phyloP scores from a whole-genome alignment of 208 protist species.

The Leptomonas pyrrhocoris region DNA sequence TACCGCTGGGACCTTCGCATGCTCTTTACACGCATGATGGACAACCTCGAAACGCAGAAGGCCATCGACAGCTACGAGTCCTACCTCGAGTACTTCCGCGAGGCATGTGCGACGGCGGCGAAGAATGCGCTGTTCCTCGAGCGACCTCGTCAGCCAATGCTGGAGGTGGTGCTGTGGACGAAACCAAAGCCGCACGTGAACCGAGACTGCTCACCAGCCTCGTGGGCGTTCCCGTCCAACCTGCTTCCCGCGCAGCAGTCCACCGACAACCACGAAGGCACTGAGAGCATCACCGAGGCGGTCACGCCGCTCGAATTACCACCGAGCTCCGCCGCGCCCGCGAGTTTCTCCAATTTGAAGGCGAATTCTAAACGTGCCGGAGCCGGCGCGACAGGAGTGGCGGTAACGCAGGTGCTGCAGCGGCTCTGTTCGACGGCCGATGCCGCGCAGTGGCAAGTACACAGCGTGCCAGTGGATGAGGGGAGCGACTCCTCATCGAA shows the following conservation, averaged over 20 bases:
- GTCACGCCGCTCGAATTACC: not conserved
- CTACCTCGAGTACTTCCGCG: conserved; percentile 51
- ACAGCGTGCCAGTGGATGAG: conserved; percentile 7
- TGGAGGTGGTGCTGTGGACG: conserved; percentile 33
- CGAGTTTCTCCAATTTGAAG: not conserved
- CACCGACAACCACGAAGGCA: conserved; percentile 12
- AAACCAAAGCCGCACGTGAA: not conserved
- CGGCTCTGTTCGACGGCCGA: conserved; percentile 9
- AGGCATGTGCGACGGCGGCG: conserved; percentile 46
- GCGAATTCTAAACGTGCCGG: not conserved
- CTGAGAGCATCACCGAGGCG: not conserved
- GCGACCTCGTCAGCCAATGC: conserved; percentile 39
- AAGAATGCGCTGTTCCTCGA: conserved; percentile 45
- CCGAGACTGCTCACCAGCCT: not conserved
- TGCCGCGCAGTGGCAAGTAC: conserved; percentile 15
- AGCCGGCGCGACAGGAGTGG: not conserved
- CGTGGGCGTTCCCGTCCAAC: not conserved
- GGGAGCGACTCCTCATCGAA: not conserved
- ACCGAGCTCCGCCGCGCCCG: not conserved
- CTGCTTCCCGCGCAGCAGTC: conserved; percentile 1
- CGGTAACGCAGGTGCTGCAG: conserved; percentile 13
- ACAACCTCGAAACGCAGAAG: conserved; percentile 70
- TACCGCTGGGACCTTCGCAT: conserved; percentile 69
- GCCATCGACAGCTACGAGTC: conserved; percentile 66
- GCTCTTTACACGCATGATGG: conserved; percentile 69